Base-by-base conservation (phyloP, 2,329 filamentous ascomycete species). In the Microcyclospora pomicola region DNA sequence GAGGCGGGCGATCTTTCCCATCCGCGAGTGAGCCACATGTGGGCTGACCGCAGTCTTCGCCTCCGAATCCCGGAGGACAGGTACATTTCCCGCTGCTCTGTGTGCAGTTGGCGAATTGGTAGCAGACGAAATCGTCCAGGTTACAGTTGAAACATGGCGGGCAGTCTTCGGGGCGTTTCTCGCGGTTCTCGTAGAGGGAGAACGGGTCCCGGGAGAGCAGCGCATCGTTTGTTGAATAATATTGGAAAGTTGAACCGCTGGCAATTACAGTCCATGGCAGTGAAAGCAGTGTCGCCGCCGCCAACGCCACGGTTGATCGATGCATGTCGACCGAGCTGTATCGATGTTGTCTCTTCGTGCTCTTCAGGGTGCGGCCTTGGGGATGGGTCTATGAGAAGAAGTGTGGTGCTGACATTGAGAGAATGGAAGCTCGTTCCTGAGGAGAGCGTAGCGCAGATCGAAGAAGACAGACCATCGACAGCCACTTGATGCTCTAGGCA, bases 81-180 rank as follows among this genome's bases (percentile, higher is more conserved):
- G 80, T 73, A 64, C 91, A 98, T 68, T 92, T 87, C 35, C 91
- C 91, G 52, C 85, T 93, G 54, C 77, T 86, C 53, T 80, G 76
- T 60, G 91, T 92, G 61, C 91, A 98, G 27, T 77, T 71, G 28
- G 86, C 82, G 58, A 82, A 98, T 63, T 98, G 91, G 45, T 83
- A 77, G 61, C 91, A 98, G 45, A 77, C 78, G 60, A 94, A 92
- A 45, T 83, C 84, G 19, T 91, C 87, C 12, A 98, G 74, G 41
- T 95, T 82, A 66, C 91, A 98, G 73, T 98, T 96, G 72, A 98
- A 98, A 68, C 91, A 91, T 54, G 83, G 83, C 37, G 83, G 83
- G 56, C 84, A 91, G 52, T 80, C 75, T 45, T 73, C 73, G 6
- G 85, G 81, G 35, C 83, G 74, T 52, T 81, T 77, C 48, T 75